Conservation (phyloP, 306 rosid species). For the Cucumis sativus region DNA sequence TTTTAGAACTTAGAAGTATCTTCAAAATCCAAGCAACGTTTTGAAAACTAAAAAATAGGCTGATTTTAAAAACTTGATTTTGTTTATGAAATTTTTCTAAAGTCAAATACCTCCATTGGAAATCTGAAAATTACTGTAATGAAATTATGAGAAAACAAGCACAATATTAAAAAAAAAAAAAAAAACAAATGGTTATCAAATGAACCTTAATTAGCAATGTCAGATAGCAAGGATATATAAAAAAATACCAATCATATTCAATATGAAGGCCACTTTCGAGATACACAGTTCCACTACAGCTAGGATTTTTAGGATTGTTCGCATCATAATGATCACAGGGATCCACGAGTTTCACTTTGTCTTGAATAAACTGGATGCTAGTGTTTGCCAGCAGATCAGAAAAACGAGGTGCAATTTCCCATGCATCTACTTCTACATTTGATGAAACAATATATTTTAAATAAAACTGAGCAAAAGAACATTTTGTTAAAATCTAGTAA, state of each 20-base stretch:
- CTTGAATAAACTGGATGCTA: slow-evolving; percentile 60
- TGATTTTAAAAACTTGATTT: not conserved
- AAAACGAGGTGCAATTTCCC: slow-evolving; percentile 98
- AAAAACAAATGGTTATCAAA: not conserved
- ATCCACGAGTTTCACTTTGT: slow-evolving; percentile 53
- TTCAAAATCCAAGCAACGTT: not conserved
- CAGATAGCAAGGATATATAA: not conserved
- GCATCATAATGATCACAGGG: slow-evolving; percentile 49
- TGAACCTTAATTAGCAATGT: not conserved
- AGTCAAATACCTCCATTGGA: not conserved
- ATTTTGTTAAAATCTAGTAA: slow-evolving; percentile 1
- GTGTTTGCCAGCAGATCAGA: slow-evolving; percentile 68
- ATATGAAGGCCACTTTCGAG: slow-evolving; percentile 86
- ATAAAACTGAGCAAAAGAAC: not conserved
- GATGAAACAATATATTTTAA: not conserved
- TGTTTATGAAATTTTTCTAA: not conserved
- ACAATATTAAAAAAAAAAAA: not conserved
- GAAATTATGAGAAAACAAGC: not conserved
- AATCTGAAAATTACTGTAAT: not conserved
- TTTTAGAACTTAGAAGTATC: not conserved
- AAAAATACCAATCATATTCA: slow-evolving; percentile 87
- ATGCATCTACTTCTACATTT: slow-evolving; percentile 72
- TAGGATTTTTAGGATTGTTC: slow-evolving; percentile 38
- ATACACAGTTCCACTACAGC: slow-evolving; percentile 65
- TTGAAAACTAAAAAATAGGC: not conserved